Base-by-base conservation (phyloP, 179 eudicot genomes). In the Heliamphora pulchella region DNA sequence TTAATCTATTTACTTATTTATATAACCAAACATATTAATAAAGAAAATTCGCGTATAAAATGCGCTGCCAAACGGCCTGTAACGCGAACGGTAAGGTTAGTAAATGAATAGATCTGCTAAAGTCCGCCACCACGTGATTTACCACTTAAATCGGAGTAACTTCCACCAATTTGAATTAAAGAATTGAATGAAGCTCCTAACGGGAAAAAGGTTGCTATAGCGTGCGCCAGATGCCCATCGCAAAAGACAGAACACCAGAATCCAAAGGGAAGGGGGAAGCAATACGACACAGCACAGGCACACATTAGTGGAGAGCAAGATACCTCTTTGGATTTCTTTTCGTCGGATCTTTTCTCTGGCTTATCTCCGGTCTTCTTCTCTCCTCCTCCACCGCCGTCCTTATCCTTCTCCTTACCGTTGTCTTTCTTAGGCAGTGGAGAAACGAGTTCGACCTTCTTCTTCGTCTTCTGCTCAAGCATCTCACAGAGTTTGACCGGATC, bases 401-500 rank as follows among this genome's bases (percentile, higher is more conserved):
- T 73, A 31, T 81, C 76, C 71, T 58, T 65, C 8, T 72, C 77
- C 47, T 64, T 69, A 48, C 76, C 55, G 39, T 65, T 71, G 70
- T 72, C 78, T 15, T 87, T 82, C 75, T 87, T 85, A 20, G 90
- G 84, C 43, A 76, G 54, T 2, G 97, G 96, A 15, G 92, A 88
- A 14, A 93, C 43, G 3, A 91, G 80, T 67, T 93, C 93, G 8
- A 87, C 88, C 31, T 77, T 88, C 79, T 85, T 91, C 82, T 74
- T 76, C 0, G 82, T 80, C 62, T 85, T 90, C 76, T 89, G 70
- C 86, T 90, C 89, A 1, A 93, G 13, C 43, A 8, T 78, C 2
- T 88, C 90, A 41, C 79, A 80, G 59, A 93, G 80, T 66, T 87
- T 85, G 14, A 47, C 77, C 7, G 90, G 88, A 81, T 93, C 93